Percentiles rank a stretch among this genome's conserved stretches.
These are phyloP conservation scores for Exophiala aquamarina DNA, from an alignment of 2,329 filamentous ascomycete genomes.

Conservation along the genomic window DNA sequence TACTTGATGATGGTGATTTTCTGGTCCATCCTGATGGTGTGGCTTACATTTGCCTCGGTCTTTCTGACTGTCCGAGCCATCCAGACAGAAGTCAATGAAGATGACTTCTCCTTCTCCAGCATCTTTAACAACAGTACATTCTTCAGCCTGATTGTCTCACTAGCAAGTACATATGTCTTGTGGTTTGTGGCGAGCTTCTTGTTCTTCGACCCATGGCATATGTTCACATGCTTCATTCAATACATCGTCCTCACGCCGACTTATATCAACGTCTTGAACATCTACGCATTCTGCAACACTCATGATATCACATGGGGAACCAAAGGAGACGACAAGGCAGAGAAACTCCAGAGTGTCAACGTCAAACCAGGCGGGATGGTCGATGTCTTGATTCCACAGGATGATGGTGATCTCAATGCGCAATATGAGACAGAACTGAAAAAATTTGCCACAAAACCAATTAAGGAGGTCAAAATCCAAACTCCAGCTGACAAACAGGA, in stretches of 20 bases:
- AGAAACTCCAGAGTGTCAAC: slow-evolving; percentile 83
- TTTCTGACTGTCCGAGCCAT: slow-evolving; percentile 92
- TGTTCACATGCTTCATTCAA: slow-evolving; percentile 91
- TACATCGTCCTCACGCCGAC: slow-evolving; percentile 94
- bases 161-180: slow-evolving; percentile 87
- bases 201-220: slow-evolving; percentile 99
- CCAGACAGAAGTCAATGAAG: slow-evolving; percentile 63
- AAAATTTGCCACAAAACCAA: slow-evolving; percentile 72
- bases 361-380: slow-evolving; percentile 95
- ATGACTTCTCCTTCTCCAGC: slow-evolving; percentile 66
- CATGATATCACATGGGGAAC: slow-evolving; percentile 98
- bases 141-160: slow-evolving; percentile 88
- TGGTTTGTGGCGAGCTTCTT: slow-evolving; percentile 89
- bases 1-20: slow-evolving; percentile 99
- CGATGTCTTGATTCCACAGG: slow-evolving; percentile 79
- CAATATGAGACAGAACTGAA: slow-evolving; percentile 86
- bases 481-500: slow-evolving; percentile 77
- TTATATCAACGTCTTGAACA: slow-evolving; percentile 98
- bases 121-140: slow-evolving; percentile 88
- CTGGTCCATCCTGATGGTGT: slow-evolving; percentile 94
- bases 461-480: slow-evolving; percentile 58
- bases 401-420: slow-evolving; percentile 91
- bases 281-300: slow-evolving; percentile 98
- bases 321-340: slow-evolving; percentile 94
- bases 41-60: slow-evolving; percentile 90